A percentile compares a stretch with the other conserved stretches of the same genome.
These are phyloP conservation scores for Tubosaeta sp. DNA, from an alignment of 768 basidiomycete species.

Conservation along the genomic window DNA sequence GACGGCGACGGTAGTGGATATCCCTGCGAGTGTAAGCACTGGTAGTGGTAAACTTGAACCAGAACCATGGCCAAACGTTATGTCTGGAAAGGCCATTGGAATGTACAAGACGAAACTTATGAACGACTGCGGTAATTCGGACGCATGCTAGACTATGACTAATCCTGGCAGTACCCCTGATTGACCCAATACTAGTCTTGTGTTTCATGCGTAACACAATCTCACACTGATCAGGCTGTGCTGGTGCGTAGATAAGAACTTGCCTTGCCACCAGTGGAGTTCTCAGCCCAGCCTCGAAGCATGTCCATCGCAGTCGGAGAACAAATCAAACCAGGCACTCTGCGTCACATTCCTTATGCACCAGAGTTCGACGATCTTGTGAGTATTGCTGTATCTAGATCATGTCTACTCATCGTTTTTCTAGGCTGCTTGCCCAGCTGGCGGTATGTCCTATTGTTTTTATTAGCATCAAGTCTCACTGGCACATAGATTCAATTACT, in stretches of 20 bases:
- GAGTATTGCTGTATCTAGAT: conserved; percentile 19
- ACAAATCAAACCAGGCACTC: conserved; percentile 42
- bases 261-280: not conserved
- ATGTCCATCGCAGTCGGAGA: conserved; percentile 48
- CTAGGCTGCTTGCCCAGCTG: conserved; percentile 59
- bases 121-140: not conserved
- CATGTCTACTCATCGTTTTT: not conserved
- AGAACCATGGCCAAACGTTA: conserved; percentile 37
- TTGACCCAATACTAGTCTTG: not conserved
- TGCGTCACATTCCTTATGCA: conserved; percentile 55
- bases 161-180: not conserved
- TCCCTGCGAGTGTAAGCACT: conserved; percentile 59
- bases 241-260: not conserved
- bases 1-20: conserved; percentile 67
- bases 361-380: conserved; percentile 61
- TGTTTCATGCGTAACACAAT: not conserved
- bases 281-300: not conserved
- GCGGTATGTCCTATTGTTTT: conserved; percentile 39
- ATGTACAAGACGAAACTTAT: not conserved
- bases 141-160: not conserved
- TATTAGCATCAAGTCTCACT: not conserved
- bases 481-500: conserved; percentile 36
- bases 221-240: not conserved
- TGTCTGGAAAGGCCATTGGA: conserved; percentile 13
- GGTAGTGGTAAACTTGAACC: conserved; percentile 56